Conservation (phyloP, 78 protist genomes). For the Protostelium mycophagum region DNA sequence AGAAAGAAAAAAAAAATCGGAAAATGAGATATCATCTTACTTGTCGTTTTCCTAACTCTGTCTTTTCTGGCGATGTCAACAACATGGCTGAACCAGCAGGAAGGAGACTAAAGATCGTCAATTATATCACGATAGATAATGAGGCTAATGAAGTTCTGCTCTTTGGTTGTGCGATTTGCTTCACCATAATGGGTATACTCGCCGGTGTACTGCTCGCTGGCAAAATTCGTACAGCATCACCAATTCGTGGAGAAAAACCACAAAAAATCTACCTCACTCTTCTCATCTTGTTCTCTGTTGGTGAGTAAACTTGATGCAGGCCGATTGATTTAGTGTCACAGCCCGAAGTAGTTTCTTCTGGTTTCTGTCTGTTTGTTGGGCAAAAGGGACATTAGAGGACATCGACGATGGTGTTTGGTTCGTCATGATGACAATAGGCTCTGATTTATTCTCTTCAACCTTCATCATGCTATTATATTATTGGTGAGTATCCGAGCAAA, state of each 20-base stretch:
- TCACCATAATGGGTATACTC: not conserved
- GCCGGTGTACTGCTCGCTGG: not conserved
- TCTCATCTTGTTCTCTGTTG: not conserved
- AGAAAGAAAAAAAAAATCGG: not conserved
- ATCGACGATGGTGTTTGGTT: not conserved
- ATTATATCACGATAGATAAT: not conserved
- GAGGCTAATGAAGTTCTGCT: not conserved
- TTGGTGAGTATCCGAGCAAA: constrained; percentile 1
- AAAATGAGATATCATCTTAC: not conserved
- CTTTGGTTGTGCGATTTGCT: not conserved
- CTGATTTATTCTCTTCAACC: not conserved
- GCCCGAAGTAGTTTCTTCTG: not conserved
- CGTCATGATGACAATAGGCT: not conserved
- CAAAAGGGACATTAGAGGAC: not conserved
- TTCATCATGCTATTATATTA: not conserved
- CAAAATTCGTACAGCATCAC: not conserved
- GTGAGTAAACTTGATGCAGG: not conserved
- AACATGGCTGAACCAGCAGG: no score
- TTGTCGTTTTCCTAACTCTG: not conserved
- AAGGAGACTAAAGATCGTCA: no score
- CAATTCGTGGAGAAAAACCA: not conserved
- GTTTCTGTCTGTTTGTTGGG: not conserved
- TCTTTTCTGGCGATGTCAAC: no score
- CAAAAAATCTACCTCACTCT: not conserved
- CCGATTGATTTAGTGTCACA: not conserved